Evolutionary conservation across 164 flowering plant genomes (phyloP), one percentile per base, ranked within the genome.

Genomic region (Piper betle): DNA sequence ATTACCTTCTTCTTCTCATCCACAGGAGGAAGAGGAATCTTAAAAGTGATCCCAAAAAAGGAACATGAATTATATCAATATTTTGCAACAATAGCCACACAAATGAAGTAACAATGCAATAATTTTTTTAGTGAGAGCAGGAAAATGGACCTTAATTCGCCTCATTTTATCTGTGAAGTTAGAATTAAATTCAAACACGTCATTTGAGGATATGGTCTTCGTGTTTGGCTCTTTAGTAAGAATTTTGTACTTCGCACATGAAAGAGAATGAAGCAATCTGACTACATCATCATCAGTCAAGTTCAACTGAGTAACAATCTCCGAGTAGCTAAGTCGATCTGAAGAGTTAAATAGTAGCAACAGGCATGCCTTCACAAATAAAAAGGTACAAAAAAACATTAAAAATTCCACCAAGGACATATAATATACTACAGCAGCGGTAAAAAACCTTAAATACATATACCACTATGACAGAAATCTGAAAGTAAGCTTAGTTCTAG

Each of bases 91-190:
- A 42, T 42, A 42, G 46, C 46, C 9, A 6, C 46, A 42, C 46
- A 42, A 42, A 42, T 42, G 46, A 42, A 2, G 11, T 42, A 42
- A 6, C 7, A 42, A 42, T 6, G 46, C 7, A 6, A 11, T 6
- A 42, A 11, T 11, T 42, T 42, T 42, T 42, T 6, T 42, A 42
- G 46, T 11, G 7, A 42, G 46, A 42, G 2, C 46, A 6, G 11
- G 46, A 6, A 42, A 6, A 55, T 52, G 11, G 46, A 87, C 97
- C 95, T 84, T 90, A 67, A 91, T 86, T 71, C 97, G 81, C 77
- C 93, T 79, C 92, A 91, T 81, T 72, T 78, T 87, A 71, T 85
- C 97, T 2, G 96, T 91, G 61, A 91, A 91, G 70, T 83, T 91
- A 19, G 85, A 75, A 74, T 91, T 87, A 74, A 91, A 87, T 66